phyloP scores from a whole-genome alignment of 352 stramenopile species.

The Globisporangium irregulare region DNA sequence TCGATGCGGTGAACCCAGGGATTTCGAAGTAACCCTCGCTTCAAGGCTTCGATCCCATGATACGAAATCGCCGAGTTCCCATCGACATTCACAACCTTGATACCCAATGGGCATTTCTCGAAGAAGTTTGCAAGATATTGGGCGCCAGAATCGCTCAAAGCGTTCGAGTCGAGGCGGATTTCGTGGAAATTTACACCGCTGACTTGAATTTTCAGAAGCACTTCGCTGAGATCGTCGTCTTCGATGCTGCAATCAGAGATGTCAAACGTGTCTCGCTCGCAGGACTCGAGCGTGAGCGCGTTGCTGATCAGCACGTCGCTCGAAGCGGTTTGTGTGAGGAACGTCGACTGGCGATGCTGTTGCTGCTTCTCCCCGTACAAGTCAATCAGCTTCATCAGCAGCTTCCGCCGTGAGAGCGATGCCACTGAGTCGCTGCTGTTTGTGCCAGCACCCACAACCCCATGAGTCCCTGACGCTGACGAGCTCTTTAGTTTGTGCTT shows the following conservation, averaged over 20 bases:
- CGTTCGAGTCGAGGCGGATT: constrained; percentile 36
- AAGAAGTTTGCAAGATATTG: constrained; percentile 41
- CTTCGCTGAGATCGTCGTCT: constrained; percentile 36
- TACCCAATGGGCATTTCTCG: constrained; percentile 22
- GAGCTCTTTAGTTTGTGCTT: constrained; percentile 20
- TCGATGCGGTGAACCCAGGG: constrained; percentile 29
- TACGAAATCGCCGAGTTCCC: constrained; percentile 33
- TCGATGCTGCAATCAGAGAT: constrained; percentile 31
- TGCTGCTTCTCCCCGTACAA: constrained; percentile 30
- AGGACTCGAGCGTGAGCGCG: constrained; percentile 4
- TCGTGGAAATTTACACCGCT: constrained; percentile 29
- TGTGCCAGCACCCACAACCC: not conserved
- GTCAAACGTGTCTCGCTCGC: constrained; percentile 19
- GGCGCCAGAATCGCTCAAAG: constrained; percentile 36
- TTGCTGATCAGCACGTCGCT: constrained; percentile 41
- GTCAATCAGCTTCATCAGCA: constrained; percentile 48
- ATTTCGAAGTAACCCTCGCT: constrained; percentile 29
- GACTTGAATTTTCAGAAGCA: constrained; percentile 44
- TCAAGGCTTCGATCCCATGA: constrained; percentile 29
- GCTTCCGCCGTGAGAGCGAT: constrained; percentile 18
- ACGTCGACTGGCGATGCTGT: constrained; percentile 34
- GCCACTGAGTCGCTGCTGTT: constrained; percentile 7
- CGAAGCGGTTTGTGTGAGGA: constrained; percentile 39
- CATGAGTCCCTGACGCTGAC: not conserved
- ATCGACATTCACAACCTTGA: constrained; percentile 31